These are phyloP conservation scores for Ceratorhiza oryzae-sativae DNA, from an alignment of 1,284 basidiomycete genomes.

Conservation along the genomic window DNA sequence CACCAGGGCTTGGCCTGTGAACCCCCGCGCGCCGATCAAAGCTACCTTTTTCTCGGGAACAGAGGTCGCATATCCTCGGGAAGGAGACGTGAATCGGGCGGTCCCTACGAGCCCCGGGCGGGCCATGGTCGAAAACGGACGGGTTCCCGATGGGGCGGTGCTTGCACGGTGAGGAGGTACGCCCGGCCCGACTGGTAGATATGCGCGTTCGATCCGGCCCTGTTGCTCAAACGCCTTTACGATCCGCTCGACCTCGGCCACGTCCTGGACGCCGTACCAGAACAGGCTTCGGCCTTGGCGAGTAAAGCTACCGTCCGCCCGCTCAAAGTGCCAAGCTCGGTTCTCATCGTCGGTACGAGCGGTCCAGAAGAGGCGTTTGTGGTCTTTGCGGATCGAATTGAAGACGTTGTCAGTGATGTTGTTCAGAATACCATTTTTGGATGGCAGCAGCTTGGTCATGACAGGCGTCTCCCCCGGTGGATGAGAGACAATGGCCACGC, in stretches of 20 bases:
- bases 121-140: slow-evolving; percentile 79
- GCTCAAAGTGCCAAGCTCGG: slow-evolving; percentile 98
- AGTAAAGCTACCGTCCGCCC: slow-evolving; percentile 97
- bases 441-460: slow-evolving; percentile 90
- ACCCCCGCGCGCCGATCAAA: slow-evolving; percentile 94
- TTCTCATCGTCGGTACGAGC: slow-evolving; percentile 95
- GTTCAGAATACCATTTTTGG: slow-evolving; percentile 89
- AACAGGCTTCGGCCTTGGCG: slow-evolving; percentile 92
- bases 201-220: slow-evolving; percentile 85
- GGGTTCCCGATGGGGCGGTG: slow-evolving; percentile 51
- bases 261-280: slow-evolving; percentile 96
- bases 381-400: slow-evolving; percentile 93
- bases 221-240: slow-evolving; percentile 86
- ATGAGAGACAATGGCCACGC: slow-evolving; percentile 92
- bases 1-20: slow-evolving; percentile 92
- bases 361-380: slow-evolving; percentile 96
- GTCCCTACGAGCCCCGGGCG: slow-evolving; percentile 55
- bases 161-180: slow-evolving; percentile 66
- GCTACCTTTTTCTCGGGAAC: slow-evolving; percentile 86
- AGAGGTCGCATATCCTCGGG: slow-evolving; percentile 58
- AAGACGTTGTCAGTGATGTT: slow-evolving; percentile 98
- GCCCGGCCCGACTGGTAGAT: slow-evolving; percentile 88
- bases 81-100: slow-evolving; percentile 54
- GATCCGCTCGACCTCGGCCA: slow-evolving; percentile 88
- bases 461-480: slow-evolving; percentile 90